Conservation (phyloP, 148 eudicot genomes). For the Rhododendron mucronatum region DNA sequence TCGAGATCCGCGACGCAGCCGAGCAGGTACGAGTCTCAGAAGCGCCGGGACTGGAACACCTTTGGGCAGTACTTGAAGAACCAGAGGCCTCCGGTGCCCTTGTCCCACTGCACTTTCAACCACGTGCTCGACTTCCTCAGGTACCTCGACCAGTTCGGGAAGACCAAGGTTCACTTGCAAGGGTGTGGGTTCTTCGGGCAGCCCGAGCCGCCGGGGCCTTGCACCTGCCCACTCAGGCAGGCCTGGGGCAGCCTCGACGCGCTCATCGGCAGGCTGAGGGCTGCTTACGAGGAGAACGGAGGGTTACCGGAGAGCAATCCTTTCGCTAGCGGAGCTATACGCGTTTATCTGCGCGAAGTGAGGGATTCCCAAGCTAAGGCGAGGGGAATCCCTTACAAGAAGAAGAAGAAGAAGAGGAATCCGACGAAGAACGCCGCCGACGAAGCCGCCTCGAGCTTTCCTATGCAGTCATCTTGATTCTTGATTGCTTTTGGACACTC, state of each 20-base stretch:
- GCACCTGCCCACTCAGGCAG: slow-evolving; percentile 57
- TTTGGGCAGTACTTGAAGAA: slow-evolving; percentile 71
- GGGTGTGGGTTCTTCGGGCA: slow-evolving; percentile 62
- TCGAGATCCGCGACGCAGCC: slow-evolving; percentile 22
- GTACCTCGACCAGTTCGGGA: slow-evolving; percentile 65
- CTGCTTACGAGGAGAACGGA: slow-evolving; percentile 69
- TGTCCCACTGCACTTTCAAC: slow-evolving; percentile 51
- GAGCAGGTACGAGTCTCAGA: slow-evolving; percentile 74
- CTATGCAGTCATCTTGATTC: slow-evolving; percentile 25
- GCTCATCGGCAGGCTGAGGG: slow-evolving; percentile 57
- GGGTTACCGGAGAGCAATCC: slow-evolving; percentile 56
- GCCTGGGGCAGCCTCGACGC: slow-evolving; percentile 82
- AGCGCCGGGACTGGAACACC: slow-evolving; percentile 80
- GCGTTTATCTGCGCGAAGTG: slow-evolving; percentile 52
- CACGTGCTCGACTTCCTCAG: slow-evolving; percentile 60
- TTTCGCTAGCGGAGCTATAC: slow-evolving; percentile 52
- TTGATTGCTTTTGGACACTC: slow-evolving; percentile 14
- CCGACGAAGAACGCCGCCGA: slow-evolving; percentile 26
- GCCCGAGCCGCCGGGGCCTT: slow-evolving; percentile 67
- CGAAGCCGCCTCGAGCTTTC: slow-evolving; percentile 23
- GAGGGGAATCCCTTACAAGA: slow-evolving; percentile 64
- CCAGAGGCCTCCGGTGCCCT: slow-evolving; percentile 56
- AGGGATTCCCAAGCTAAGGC: slow-evolving; percentile 71
- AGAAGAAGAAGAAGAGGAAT: slow-evolving; percentile 48
- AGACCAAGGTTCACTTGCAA: slow-evolving; percentile 61